Evolutionary conservation across 1,284 basidiomycete genomes (phyloP).

Genomic region (Ganoderma sinense): DNA sequence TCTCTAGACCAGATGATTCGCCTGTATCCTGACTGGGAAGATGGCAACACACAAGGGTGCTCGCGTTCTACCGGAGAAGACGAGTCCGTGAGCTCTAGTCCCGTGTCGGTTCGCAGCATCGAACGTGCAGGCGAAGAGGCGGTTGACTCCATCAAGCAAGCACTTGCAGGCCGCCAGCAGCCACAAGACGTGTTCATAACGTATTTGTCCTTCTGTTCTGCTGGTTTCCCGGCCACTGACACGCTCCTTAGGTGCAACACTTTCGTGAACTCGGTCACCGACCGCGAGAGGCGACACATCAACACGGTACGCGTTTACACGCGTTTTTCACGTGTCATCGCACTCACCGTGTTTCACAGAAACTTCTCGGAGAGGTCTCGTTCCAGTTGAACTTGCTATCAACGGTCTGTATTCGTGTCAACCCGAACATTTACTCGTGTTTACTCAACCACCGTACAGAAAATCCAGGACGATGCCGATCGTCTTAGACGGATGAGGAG

Average conservation of each 20-base stretch:
- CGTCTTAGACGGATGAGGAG: conserved; percentile 7
- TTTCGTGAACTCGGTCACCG: conserved; percentile 28
- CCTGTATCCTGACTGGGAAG: conserved; percentile 32
- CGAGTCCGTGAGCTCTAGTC: conserved; percentile 17
- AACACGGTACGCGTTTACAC: conserved; percentile 19
- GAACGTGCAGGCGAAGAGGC: conserved; percentile 23
- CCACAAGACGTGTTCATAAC: conserved; percentile 21
- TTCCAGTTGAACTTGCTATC: conserved; percentile 27
- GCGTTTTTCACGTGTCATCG: not conserved
- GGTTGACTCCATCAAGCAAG: conserved; percentile 15
- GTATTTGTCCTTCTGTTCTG: not conserved
- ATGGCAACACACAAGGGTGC: not conserved
- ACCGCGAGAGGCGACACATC: conserved; percentile 22
- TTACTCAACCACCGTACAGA: not conserved
- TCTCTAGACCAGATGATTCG: conserved; percentile 32
- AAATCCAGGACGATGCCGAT: conserved; percentile 15
- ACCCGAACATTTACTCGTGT: not conserved
- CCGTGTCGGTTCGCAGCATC: conserved; percentile 21
- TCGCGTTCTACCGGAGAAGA: not conserved
- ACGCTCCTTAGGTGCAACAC: conserved; percentile 25
- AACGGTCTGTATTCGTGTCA: conserved; percentile 7
- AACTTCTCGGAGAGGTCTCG: conserved; percentile 20
- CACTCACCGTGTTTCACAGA: not conserved
- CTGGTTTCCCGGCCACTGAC: not conserved
- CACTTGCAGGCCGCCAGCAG: conserved; percentile 19